Evolutionary conservation across 1,284 basidiomycete species (phyloP), one percentile per base, ranked within the genome.

Genomic region (Ustilago lituana): DNA sequence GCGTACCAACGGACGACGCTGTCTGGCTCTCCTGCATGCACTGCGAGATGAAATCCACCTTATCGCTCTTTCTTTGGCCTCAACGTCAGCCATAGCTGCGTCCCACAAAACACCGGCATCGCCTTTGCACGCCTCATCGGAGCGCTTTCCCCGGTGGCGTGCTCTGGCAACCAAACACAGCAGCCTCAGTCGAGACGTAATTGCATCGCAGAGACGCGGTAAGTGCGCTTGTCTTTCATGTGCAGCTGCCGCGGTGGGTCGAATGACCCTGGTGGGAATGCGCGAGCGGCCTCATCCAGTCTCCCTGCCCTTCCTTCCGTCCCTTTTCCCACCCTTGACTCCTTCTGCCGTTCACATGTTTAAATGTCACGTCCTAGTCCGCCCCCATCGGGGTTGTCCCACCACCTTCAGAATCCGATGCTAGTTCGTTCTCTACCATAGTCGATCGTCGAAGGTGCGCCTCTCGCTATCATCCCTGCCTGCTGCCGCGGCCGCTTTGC

Each of bases 1-100:
- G 9, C 27, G 17, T 4, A 24, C 23, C 17, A 35, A 27, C 45
- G 24, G 7, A 44, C 26, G 19, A 17, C 31, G 29, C 29, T n/a
- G 17, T 19, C 12, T 5, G 26, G 23, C 38, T 41, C 24, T 20
- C 14, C 44, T 41, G 49, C 41, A 22, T 46, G 33, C 20, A n/a
- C 36, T 15, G 27, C 39, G 23, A 46, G 24, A 65, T 65, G 62
- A 65, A 65, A 22, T 51, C 37, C 11, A 22, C 40, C 45, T 45
- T 46, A 51, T 40, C 46, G 17, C 29, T 15, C 17, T 32, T 36
- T 40, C 24, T 43, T 22, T 31, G 19, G 24, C 43, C 29, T 41
- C 24, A 36, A 46, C 37, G 44, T 10, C 43, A 44, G 35, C 26
- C 22, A 24, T 7, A 11, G 19, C 15, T 43, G 40, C 31, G 39